Conservation (phyloP, 1,284 basidiomycete species). For the Coriolopsis trogii region DNA sequence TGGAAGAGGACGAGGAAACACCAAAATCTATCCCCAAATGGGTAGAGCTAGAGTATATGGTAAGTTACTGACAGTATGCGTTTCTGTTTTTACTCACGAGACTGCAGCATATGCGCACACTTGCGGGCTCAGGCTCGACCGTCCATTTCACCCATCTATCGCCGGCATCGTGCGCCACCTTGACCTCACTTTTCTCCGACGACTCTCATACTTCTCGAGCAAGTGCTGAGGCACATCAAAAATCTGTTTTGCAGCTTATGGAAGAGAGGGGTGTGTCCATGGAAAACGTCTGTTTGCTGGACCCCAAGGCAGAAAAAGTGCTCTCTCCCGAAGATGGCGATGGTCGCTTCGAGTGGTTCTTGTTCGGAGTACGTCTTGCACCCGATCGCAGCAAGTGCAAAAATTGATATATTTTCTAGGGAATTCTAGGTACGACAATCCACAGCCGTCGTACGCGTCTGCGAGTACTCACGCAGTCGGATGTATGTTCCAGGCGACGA, state of each 20-base stretch:
- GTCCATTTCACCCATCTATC: slow-evolving; percentile 90
- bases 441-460: neutral
- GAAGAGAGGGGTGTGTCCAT: slow-evolving; percentile 50
- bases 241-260: slow-evolving; percentile 71
- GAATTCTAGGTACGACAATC: slow-evolving; percentile 55
- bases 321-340: slow-evolving; percentile 78
- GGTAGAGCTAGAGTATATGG: slow-evolving; percentile 84
- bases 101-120: slow-evolving; percentile 80
- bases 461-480: neutral
- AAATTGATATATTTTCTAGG: slow-evolving; percentile 39
- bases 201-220: slow-evolving; percentile 36
- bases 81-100: too few species aligned
- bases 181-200: slow-evolving; percentile 47
- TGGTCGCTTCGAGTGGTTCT: slow-evolving; percentile 77
- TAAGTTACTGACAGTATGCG: slow-evolving; percentile 16
- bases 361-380: slow-evolving; percentile 73
- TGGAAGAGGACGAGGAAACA: slow-evolving; percentile 90
- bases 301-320: slow-evolving; percentile 77
- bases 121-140: slow-evolving; percentile 66
- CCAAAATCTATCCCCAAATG: slow-evolving; percentile 79
- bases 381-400: neutral
- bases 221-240: slow-evolving; percentile 60
- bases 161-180: slow-evolving; percentile 59
- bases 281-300: slow-evolving; percentile 81
- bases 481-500: slow-evolving; percentile 67